A percentile compares a stretch with the other conserved stretches of the same genome.
phyloP scores from a whole-genome alignment of 345 rosid species.

The Citrus medica region DNA sequence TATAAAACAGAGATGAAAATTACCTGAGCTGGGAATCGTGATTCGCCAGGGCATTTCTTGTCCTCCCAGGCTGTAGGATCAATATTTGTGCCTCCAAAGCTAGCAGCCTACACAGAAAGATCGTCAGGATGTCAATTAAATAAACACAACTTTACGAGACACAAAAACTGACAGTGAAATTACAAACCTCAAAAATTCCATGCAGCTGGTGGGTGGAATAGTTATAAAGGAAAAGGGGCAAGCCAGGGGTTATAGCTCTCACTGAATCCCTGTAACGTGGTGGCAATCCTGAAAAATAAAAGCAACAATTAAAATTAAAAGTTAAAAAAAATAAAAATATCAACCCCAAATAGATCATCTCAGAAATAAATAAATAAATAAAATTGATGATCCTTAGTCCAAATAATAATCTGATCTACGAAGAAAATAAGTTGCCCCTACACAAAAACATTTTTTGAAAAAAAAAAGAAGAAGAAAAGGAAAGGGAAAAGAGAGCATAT shows the following conservation, averaged over 20 bases:
- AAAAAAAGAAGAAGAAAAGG: neutral
- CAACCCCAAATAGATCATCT: neutral
- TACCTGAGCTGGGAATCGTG: conserved; percentile 98
- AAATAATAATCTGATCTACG: no score
- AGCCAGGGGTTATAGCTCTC: conserved; percentile 93
- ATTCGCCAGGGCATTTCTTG: conserved; percentile 89
- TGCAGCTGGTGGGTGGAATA: conserved; percentile 99
- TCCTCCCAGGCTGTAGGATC: conserved; percentile 94
- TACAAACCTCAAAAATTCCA: conserved; percentile 80
- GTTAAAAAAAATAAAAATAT: neutral
- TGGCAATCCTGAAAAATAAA: conserved; percentile 58
- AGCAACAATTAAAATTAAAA: neutral
- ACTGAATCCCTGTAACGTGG: conserved; percentile 96
- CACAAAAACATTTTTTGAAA: no score
- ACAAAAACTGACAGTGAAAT: neutral
- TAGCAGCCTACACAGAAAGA: conserved; percentile 54
- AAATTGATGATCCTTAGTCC: no score
- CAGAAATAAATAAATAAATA: no score
- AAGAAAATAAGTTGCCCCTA: no score
- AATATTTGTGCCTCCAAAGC: conserved; percentile 97
- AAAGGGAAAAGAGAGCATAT: neutral
- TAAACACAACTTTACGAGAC: neutral
- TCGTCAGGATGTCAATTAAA: neutral
- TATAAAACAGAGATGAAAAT: neutral
- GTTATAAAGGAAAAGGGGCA: conserved; percentile 96